Percentiles rank a stretch among this genome's conserved stretches.
Evolutionary conservation across 306 rosid genomes (phyloP).

Genomic region (Leucaena leucocephala): DNA sequence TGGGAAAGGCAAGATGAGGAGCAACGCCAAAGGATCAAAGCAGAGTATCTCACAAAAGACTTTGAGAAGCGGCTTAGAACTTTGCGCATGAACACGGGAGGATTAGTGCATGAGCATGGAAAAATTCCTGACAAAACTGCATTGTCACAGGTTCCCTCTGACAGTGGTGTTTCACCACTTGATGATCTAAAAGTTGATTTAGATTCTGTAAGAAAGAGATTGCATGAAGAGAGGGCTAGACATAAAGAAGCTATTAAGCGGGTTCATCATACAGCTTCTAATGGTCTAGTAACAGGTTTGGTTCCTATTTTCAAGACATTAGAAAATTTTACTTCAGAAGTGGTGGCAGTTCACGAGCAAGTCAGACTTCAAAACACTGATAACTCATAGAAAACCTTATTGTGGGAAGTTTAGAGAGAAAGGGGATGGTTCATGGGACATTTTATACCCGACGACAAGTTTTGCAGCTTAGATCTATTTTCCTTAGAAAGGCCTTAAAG

Average conservation of each 20-base stretch:
- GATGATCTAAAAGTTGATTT: slow-evolving; percentile 92
- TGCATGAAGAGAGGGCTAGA: slow-evolving; percentile 77
- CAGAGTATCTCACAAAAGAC: slow-evolving; percentile 74
- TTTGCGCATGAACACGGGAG: slow-evolving; percentile 59
- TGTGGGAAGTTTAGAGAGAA: slow-evolving; percentile 15
- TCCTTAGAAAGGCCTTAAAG: slow-evolving; percentile 12
- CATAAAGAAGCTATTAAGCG: slow-evolving; percentile 79
- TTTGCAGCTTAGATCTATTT: slow-evolving; percentile 50
- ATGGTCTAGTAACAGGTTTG: slow-evolving; percentile 76
- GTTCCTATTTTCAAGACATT: slow-evolving; percentile 88
- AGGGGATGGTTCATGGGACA: slow-evolving; percentile 12
- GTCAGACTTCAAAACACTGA: slow-evolving; percentile 62
- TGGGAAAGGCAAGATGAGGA: slow-evolving; percentile 95
- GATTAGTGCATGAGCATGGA: slow-evolving; percentile 54
- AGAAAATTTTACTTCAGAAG: slow-evolving; percentile 79
- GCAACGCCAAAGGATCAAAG: slow-evolving; percentile 79
- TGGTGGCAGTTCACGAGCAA: slow-evolving; percentile 79
- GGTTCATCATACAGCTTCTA: slow-evolving; percentile 78
- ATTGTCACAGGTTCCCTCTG: slow-evolving; percentile 59
- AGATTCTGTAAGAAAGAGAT: slow-evolving; percentile 73
- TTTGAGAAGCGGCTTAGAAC: slow-evolving; percentile 72
- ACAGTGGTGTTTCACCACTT: slow-evolving; percentile 74
- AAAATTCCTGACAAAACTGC: slow-evolving; percentile 48
- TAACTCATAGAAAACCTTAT: slow-evolving; percentile 34
- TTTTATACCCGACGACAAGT: slow-evolving; percentile 45